A percentile compares a stretch with the other conserved stretches of the same genome.
Evolutionary conservation across 1,284 basidiomycete genomes (phyloP).

Genomic region (Cerrena zonata): DNA sequence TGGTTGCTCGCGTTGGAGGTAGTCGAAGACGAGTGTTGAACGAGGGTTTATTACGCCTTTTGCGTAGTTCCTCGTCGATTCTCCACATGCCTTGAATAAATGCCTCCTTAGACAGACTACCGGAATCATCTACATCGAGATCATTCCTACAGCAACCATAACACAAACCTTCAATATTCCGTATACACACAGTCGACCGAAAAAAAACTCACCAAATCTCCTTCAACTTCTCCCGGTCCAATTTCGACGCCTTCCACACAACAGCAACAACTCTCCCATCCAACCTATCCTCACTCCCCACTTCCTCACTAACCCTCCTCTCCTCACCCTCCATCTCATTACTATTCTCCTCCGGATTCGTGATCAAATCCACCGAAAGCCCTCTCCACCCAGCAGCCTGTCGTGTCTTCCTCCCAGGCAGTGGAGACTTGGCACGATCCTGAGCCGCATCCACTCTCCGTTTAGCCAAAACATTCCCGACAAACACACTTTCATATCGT

Average conservation of each 20-base stretch:
- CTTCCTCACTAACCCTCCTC: slow-evolving; percentile 31
- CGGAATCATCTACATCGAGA: slow-evolving; percentile 51
- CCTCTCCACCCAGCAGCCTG: slow-evolving; percentile 72
- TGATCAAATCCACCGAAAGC: slow-evolving; percentile 66
- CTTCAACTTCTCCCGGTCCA: slow-evolving; percentile 47
- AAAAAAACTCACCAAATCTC: slow-evolving; percentile 56
- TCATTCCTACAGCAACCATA: slow-evolving; percentile 45
- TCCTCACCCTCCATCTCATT: slow-evolving; percentile 18
- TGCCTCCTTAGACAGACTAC: slow-evolving; percentile 54
- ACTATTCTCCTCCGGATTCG: slow-evolving; percentile 34
- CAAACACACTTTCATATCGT: slow-evolving; percentile 65
- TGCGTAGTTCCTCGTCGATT: slow-evolving; percentile 76
- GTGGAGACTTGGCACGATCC: slow-evolving; percentile 22
- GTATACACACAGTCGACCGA: slow-evolving; percentile 1
- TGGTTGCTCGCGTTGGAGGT: too few relatives aligned
- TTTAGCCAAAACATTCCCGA: slow-evolving; percentile 47
- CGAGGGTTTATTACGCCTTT: slow-evolving; percentile 32
- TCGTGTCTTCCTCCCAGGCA: slow-evolving; percentile 39
- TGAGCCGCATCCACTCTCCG: slow-evolving; percentile 31
- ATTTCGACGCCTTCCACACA: slow-evolving; percentile 60
- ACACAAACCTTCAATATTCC: neutral
- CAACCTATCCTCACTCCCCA: slow-evolving; percentile 42
- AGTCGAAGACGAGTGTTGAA: neutral
- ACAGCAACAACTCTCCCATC: slow-evolving; percentile 50
- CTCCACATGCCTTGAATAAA: slow-evolving; percentile 79